Evolutionary conservation across 2,329 filamentous ascomycete species (phyloP).

Genomic region (Fusarium pseudonygamai): DNA sequence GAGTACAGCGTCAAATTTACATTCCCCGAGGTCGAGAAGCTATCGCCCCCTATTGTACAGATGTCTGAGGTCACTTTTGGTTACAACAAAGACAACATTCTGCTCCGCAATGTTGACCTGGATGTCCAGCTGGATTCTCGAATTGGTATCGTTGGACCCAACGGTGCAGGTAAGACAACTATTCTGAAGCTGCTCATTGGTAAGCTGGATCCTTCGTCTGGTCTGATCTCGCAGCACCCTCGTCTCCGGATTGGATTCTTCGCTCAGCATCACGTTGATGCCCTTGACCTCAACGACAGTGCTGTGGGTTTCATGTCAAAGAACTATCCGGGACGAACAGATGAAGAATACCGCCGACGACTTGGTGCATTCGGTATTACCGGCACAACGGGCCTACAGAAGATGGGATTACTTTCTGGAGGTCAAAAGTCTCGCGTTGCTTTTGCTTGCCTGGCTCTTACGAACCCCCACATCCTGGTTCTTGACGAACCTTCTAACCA

Average conservation of each 20-base stretch:
- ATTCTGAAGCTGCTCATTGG: constrained; percentile 97
- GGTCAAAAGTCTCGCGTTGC: constrained; percentile 98
- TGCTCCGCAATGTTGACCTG: constrained; percentile 88
- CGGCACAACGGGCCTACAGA: constrained; percentile 94
- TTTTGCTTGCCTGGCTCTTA: constrained; percentile 93
- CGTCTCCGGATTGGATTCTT: constrained; percentile 95
- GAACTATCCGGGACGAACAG: constrained; percentile 86
- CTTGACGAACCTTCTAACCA: constrained; percentile 99
- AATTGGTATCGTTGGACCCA: constrained; percentile 98
- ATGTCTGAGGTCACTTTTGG: constrained; percentile 95
- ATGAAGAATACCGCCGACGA: constrained; percentile 96
- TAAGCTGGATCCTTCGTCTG: constrained; percentile 78
- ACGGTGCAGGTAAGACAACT: constrained; percentile 98
- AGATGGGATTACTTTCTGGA: constrained; percentile 93
- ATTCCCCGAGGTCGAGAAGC: constrained; percentile 97
- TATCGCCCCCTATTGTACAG: constrained; percentile 96
- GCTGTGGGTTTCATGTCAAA: constrained; percentile 97
- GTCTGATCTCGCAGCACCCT: constrained; percentile 88
- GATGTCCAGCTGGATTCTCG: constrained; percentile 98
- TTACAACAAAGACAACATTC: constrained; percentile 80
- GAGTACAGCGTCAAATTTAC: constrained; percentile 97
- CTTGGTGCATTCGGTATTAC: constrained; percentile 91
- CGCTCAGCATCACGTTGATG: constrained; percentile 97
- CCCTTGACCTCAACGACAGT: constrained; percentile 86
- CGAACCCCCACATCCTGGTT: constrained; percentile 95